Evolutionary conservation across 129 eudicot genomes (phyloP).

Genomic region (Smallanthus sonchifolius): DNA sequence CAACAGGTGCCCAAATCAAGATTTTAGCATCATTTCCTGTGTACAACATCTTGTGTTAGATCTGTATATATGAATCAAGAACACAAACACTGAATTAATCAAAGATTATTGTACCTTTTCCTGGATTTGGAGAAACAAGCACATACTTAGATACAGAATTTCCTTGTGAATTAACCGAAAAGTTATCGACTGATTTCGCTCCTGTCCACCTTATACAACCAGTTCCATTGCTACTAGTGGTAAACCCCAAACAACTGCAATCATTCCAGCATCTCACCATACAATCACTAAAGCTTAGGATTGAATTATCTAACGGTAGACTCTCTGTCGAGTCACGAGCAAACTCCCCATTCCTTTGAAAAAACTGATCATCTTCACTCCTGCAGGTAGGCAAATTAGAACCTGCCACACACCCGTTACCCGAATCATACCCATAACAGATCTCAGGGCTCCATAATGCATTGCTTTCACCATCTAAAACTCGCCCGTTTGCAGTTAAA

Average conservation of each 20-base stretch:
- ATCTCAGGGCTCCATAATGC: not conserved
- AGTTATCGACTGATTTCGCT: not conserved
- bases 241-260: conserved; percentile 42
- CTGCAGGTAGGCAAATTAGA: conserved; percentile 23
- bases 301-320: conserved; percentile 1
- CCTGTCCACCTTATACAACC: conserved; percentile 32
- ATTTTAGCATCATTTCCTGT: conserved; percentile 25
- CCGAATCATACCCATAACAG: conserved; percentile 33
- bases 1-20: conserved; percentile 23
- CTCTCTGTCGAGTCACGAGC: not conserved
- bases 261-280: conserved; percentile 50
- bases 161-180: conserved; percentile 17
- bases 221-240: conserved; percentile 8
- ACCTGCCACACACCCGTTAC: conserved; percentile 23
- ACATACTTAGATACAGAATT: conserved; percentile 10
- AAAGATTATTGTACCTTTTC: conserved; percentile 3
- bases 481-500: conserved; percentile 1
- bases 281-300: conserved; percentile 42
- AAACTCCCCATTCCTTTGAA: conserved; percentile 13
- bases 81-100: not conserved
- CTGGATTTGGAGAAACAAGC: conserved; percentile 18
- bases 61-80: too few relatives aligned
- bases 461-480: not conserved
- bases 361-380: conserved; percentile 1
- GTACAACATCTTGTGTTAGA: not conserved